Base-by-base conservation (phyloP, 192 early-diverging fungal species). In the Dimargaris xerosporica region DNA sequence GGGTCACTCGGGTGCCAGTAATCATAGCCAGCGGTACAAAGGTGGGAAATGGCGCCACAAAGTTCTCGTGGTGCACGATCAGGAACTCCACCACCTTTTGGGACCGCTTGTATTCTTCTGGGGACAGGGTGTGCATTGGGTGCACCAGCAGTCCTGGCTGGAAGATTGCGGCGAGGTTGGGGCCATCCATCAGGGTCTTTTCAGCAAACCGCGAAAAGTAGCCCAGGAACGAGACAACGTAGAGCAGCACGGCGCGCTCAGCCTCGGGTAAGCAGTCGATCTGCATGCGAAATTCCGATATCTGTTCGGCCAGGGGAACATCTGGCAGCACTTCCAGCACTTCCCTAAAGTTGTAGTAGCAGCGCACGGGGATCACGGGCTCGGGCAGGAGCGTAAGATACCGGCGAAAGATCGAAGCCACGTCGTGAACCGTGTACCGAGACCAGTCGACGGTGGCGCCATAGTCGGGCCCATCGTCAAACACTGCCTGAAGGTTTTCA, bases 121-220 rank as follows among this genome's bases (percentile, higher is more conserved):
- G 85, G 3, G 78, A 73, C 63, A 82, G 76, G 48, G 82, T 75
- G 54, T 90, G 85, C 39, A 75, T 73, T 13, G 85, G 85, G 47
- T 90, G 88, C 6, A 81, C 82, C 15, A 90, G 67, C 44, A 90
- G 67, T n/a, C 85, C 84, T 1, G 85, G 85, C 61, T 83, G 81
- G 65, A 90, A 77, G 19, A 90, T 82, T 4, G 85, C 81, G 6
- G 88, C 88, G 58, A 90, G 67, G 62, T 90, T 90, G 12, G 80
- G 77, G 21, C 81, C 69, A 48, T 81, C 80, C 88, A 90, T 90
- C 42, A 78, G 71, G 21, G 82, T 90, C 16, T 74, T 72, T 25
- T 64, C 67, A 41, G 79, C 64, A 48, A 62, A 62, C 6, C 48
- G 28, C 4, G 76, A 64, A 67, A 78, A 78, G 42, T 64, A 59